Conservation (phyloP, 2,329 filamentous ascomycete species). For the Cladophialophora psammophila region DNA sequence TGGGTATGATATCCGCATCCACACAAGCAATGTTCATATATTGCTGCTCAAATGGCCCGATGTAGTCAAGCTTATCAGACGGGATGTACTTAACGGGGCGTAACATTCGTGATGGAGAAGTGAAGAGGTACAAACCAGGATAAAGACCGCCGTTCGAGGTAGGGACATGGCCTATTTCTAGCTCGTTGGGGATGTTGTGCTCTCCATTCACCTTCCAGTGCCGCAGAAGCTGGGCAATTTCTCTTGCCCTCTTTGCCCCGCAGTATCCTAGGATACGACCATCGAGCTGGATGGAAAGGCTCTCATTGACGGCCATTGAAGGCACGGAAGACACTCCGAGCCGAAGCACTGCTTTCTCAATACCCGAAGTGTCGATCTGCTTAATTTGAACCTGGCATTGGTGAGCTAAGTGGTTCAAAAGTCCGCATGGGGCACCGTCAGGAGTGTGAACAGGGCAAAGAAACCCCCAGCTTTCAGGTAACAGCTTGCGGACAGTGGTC, state of each 20-base stretch:
- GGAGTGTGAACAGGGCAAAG: conserved; percentile 97
- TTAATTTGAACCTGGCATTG: conserved; percentile 89
- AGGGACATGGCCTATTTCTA: conserved; percentile 93
- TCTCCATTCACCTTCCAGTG: conserved; percentile 95
- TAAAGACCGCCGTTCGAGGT: conserved; percentile 91
- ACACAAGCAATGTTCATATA: conserved; percentile 97
- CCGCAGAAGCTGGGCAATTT: conserved; percentile 84
- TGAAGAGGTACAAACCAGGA: conserved; percentile 93
- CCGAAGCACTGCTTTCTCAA: conserved; percentile 77
- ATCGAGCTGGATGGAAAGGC: conserved; percentile 87
- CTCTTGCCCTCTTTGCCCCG: conserved; percentile 78
- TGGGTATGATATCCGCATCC: conserved; percentile 85
- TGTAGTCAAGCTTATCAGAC: conserved; percentile 82
- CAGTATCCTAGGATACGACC: conserved; percentile 91
- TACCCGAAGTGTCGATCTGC: conserved; percentile 73
- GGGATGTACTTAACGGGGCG: conserved; percentile 91
- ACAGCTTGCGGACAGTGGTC: conserved; percentile 90
- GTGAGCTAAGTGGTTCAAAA: conserved; percentile 93
- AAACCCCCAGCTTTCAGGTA: conserved; percentile 98
- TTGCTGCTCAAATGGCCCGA: conserved; percentile 93
- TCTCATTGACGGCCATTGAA: conserved; percentile 80
- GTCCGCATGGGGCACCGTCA: conserved; percentile 91
- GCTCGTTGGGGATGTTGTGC: conserved; percentile 78
- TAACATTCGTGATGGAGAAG: conserved; percentile 83
- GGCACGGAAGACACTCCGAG: conserved; percentile 80